Conservation (phyloP, 2,329 filamentous ascomycete genomes). For the Pleoardoris graminearum region DNA sequence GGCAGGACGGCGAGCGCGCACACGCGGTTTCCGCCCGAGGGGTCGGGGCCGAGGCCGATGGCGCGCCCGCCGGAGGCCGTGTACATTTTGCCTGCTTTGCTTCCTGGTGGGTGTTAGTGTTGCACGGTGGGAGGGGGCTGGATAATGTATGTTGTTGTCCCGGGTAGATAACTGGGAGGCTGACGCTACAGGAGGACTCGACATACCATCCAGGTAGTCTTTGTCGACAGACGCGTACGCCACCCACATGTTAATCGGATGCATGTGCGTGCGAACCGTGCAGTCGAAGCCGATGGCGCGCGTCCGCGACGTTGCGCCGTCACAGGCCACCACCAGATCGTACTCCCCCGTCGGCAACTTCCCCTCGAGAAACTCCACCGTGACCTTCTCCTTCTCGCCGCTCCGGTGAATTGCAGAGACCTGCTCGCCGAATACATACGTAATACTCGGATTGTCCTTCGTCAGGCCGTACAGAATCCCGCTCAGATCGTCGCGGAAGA, state of each 20-base stretch:
- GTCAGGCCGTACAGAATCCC: constrained; percentile 31
- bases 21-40: constrained; percentile 49
- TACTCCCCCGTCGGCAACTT: constrained; percentile 6
- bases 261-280: constrained; percentile 12
- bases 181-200: background rate
- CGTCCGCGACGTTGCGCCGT: constrained; percentile 22
- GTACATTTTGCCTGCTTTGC: constrained; percentile 15
- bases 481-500: constrained; percentile 30
- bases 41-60: constrained; percentile 37
- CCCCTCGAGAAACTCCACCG: constrained; percentile 33
- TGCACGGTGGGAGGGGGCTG: background rate
- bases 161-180: background rate
- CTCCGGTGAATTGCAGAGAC: constrained; percentile 13
- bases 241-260: constrained; percentile 12
- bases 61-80: constrained; percentile 36
- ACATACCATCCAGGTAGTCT: constrained; percentile 4
- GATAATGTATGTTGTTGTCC: background rate
- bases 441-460: constrained; percentile 20
- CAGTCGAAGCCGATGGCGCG: constrained; percentile 14
- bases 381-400: constrained; percentile 6
- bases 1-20: constrained; percentile 44
- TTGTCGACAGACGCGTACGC: constrained; percentile 15
- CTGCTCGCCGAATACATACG: constrained; percentile 23
- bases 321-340: constrained; percentile 24
- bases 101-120: background rate